phyloP scores from a whole-genome alignment of 257 asterid species.

The Forsythia viridissima region DNA sequence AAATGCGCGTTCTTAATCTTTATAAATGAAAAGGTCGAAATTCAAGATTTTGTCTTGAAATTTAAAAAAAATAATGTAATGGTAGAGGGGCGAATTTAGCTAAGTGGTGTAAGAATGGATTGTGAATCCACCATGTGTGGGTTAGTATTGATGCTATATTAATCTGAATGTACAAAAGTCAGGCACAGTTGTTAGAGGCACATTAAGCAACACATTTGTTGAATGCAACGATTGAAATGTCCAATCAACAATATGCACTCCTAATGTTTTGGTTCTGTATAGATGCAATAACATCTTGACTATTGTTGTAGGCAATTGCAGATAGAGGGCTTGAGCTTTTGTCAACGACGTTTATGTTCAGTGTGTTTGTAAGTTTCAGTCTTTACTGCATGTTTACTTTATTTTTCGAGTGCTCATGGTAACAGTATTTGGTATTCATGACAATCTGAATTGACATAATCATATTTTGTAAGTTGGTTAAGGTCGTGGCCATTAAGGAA shows the following conservation, averaged over 20 bases:
- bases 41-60: background rate
- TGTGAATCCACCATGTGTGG: too few species aligned
- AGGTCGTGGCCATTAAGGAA: background rate
- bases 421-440: background rate
- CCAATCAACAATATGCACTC: background rate
- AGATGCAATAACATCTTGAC: slow-evolving; percentile 12
- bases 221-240: background rate
- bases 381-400: slow-evolving; percentile 14
- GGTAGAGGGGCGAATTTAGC: background rate
- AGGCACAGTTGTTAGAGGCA: background rate
- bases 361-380: slow-evolving; percentile 61
- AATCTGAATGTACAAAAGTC: background rate
- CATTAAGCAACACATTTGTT: background rate
- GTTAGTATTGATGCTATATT: too few species aligned
- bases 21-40: background rate
- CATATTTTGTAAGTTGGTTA: background rate
- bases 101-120: too few species aligned
- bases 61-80: background rate
- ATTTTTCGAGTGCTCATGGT: background rate
- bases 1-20: background rate
- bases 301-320: slow-evolving; percentile 77
- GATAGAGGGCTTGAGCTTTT: slow-evolving; percentile 94
- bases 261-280: background rate
- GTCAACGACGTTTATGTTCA: slow-evolving; percentile 66
- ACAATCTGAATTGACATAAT: background rate